Evolutionary conservation across 257 asterid species (phyloP).

Genomic region (Gentiana straminea): DNA sequence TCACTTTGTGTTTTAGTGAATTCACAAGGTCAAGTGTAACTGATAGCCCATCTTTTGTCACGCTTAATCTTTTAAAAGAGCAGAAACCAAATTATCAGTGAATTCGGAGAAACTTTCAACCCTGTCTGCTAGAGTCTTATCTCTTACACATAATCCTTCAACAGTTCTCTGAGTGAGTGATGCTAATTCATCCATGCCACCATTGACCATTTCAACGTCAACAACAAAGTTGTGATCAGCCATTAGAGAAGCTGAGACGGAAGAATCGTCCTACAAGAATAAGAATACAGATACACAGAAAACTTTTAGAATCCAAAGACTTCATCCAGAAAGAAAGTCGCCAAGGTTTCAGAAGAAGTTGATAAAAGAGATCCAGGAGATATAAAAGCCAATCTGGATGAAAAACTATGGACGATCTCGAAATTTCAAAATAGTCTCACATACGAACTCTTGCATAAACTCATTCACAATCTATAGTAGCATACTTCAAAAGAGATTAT

Average conservation of each 20-base stretch:
- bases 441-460: background rate
- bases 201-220: conserved; percentile 29
- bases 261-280: conserved; percentile 45
- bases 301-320: too few relatives aligned
- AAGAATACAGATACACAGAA: conserved; percentile 4
- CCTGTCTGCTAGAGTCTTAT: conserved; percentile 52
- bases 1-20: conserved; percentile 43
- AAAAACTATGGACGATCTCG: background rate
- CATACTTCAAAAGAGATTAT: too few relatives aligned
- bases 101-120: conserved; percentile 33
- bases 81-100: conserved; percentile 44
- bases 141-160: conserved; percentile 53
- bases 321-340: too few relatives aligned
- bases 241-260: conserved; percentile 32
- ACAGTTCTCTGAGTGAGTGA: conserved; percentile 40
- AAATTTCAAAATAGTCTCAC: background rate
- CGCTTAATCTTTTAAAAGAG: conserved; percentile 36
- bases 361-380: too few relatives aligned
- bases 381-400: too few relatives aligned
- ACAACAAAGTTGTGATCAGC: conserved; percentile 22
- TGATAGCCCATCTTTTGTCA: conserved; percentile 30
- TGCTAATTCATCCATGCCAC: conserved; percentile 33
- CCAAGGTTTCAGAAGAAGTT: too few relatives aligned
- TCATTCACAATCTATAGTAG: too few relatives aligned
- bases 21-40: conserved; percentile 24